phyloP scores from a whole-genome alignment of 2,329 filamentous ascomycete species.

The Albifimbria verrucaria region DNA sequence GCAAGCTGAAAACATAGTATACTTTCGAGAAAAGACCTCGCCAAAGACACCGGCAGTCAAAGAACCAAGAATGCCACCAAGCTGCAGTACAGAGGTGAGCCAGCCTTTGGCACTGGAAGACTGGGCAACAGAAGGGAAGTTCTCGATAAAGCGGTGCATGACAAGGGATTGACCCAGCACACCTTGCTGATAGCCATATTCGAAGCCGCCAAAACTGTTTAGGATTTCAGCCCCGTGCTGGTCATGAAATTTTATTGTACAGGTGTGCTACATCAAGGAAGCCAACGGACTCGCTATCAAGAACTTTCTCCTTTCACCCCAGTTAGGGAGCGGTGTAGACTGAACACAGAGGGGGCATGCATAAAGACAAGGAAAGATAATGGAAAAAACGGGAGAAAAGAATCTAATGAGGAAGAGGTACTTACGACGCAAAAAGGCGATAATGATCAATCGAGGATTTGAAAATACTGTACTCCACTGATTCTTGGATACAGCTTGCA shows the following conservation, averaged over 20 bases:
- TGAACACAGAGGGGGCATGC: too few relatives aligned
- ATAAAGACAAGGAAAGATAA: too few relatives aligned
- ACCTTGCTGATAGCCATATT: slow-evolving; percentile 52
- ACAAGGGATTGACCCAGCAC: slow-evolving; percentile 51
- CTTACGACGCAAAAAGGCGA: slow-evolving; percentile 39
- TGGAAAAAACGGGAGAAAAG: background rate
- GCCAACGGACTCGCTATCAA: too few relatives aligned
- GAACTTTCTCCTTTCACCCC: too few relatives aligned
- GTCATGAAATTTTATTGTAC: too few relatives aligned
- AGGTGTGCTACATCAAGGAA: too few relatives aligned
- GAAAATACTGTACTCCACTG: slow-evolving; percentile 2
- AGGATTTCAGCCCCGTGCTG: background rate
- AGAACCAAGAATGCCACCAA: slow-evolving; percentile 47
- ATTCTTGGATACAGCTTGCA: too few relatives aligned
- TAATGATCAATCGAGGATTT: slow-evolving; percentile 35
- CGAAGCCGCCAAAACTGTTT: background rate
- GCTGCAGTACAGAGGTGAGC: slow-evolving; percentile 48
- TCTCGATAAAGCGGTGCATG: slow-evolving; percentile 46
- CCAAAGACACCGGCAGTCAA: slow-evolving; percentile 44
- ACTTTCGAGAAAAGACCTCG: slow-evolving; percentile 47
- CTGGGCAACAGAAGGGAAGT: slow-evolving; percentile 44
- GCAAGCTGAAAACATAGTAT: slow-evolving; percentile 48
- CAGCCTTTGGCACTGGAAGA: slow-evolving; percentile 46
- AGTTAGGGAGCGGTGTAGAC: too few relatives aligned
- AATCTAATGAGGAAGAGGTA: slow-evolving; percentile 1